Evolutionary conservation across 495 filamentous ascomycete species (phyloP).

Genomic region (Lasiosphaeris hirsuta): DNA sequence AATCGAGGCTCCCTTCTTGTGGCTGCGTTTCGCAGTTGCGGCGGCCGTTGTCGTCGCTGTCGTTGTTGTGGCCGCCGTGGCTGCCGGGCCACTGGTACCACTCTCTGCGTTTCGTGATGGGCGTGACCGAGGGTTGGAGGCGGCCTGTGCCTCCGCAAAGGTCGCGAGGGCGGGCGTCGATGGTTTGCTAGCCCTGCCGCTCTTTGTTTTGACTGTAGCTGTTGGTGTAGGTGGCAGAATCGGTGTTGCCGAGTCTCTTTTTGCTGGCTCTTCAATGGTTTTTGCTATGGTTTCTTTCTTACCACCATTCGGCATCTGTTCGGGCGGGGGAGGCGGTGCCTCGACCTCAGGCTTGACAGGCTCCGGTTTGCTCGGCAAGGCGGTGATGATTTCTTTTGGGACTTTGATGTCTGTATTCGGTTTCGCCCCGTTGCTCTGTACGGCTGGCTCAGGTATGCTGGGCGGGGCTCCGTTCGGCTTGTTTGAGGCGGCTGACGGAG

Average conservation of each 20-base stretch:
- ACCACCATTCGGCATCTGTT: constrained; percentile 18
- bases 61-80: background rate
- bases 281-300: constrained; percentile 34
- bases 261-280: constrained; percentile 16
- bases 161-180: constrained; percentile 54
- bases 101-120: constrained; percentile 23
- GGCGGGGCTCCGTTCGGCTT: constrained; percentile 28
- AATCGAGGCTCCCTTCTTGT: constrained; percentile 61
- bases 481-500: constrained; percentile 59
- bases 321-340: constrained; percentile 15
- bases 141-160: constrained; percentile 46
- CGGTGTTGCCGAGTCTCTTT: constrained; percentile 30
- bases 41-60: background rate
- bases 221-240: constrained; percentile 30
- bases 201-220: constrained; percentile 48
- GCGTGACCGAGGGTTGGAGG: constrained; percentile 24
- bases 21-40: constrained; percentile 53
- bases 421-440: constrained; percentile 27
- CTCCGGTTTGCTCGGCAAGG: constrained; percentile 15
- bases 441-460: constrained; percentile 24
- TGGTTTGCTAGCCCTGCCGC: constrained; percentile 60
- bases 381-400: constrained; percentile 30
- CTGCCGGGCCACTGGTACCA: background rate
- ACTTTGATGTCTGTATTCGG: constrained; percentile 31
- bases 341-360: constrained; percentile 22